phyloP scores from a whole-genome alignment of 2,329 filamentous ascomycete species.

The Gaeumannomyces sp. region DNA sequence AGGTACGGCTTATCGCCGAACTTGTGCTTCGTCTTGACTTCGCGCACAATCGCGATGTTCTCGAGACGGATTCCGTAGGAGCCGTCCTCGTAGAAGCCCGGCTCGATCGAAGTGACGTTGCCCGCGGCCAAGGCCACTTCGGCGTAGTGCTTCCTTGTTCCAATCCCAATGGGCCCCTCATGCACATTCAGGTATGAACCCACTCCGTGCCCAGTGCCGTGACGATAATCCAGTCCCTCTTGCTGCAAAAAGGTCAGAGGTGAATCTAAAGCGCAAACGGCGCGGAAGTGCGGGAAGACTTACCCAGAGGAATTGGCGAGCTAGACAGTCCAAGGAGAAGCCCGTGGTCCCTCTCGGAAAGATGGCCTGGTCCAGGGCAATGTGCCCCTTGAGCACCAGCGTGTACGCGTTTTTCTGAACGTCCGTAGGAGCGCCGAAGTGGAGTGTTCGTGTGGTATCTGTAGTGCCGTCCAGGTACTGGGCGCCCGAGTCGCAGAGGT shows the following conservation, averaged over 20 bases:
- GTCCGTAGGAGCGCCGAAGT: slow-evolving; percentile 79
- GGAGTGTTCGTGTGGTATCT: slow-evolving; percentile 87
- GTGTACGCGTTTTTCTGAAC: slow-evolving; percentile 89
- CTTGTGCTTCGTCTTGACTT: slow-evolving; percentile 77
- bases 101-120: slow-evolving; percentile 93
- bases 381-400: slow-evolving; percentile 88
- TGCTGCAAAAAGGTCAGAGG: slow-evolving; percentile 31
- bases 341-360: slow-evolving; percentile 96
- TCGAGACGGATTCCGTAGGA: slow-evolving; percentile 94
- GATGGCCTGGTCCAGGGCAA: slow-evolving; percentile 75
- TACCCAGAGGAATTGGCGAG: slow-evolving; percentile 89
- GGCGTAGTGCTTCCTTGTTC: slow-evolving; percentile 82
- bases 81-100: slow-evolving; percentile 95
- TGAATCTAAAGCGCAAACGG: slow-evolving; percentile 14
- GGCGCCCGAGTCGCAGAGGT: slow-evolving; percentile 95
- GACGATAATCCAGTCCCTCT: slow-evolving; percentile 87
- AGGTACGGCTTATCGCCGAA: slow-evolving; percentile 94
- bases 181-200: slow-evolving; percentile 96
- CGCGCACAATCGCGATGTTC: slow-evolving; percentile 86
- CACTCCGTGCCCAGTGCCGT: slow-evolving; percentile 93
- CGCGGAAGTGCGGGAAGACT: slow-evolving; percentile 17
- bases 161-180: slow-evolving; percentile 94
- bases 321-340: slow-evolving; percentile 82
- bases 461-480: slow-evolving; percentile 95
- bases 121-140: slow-evolving; percentile 87